These are phyloP conservation scores for Hibiscus trionum DNA, from an alignment of 345 rosid genomes.

Conservation along the genomic window DNA sequence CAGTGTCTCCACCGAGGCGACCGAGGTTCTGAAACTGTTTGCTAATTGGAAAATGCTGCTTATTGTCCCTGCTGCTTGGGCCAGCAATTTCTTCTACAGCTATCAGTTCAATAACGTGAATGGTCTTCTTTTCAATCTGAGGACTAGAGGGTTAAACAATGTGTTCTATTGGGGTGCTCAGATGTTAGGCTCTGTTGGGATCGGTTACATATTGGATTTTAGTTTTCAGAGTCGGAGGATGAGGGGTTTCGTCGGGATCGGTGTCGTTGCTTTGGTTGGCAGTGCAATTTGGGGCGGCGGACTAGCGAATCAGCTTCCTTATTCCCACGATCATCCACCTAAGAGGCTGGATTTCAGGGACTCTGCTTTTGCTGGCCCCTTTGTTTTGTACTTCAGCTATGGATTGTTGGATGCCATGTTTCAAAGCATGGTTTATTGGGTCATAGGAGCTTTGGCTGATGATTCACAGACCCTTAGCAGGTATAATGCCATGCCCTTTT, in stretches of 20 bases:
- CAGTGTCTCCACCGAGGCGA: slow-evolving; percentile 27
- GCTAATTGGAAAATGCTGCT: slow-evolving; percentile 63
- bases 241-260: slow-evolving; percentile 70
- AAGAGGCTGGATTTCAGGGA: slow-evolving; percentile 62
- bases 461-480: slow-evolving; percentile 86
- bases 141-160: slow-evolving; percentile 85
- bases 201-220: slow-evolving; percentile 75
- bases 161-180: slow-evolving; percentile 94
- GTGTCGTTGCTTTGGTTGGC: slow-evolving; percentile 48
- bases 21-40: slow-evolving; percentile 40
- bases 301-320: slow-evolving; percentile 54
- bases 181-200: slow-evolving; percentile 64
- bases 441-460: slow-evolving; percentile 83
- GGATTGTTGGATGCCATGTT: slow-evolving; percentile 89
- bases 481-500: slow-evolving; percentile 20
- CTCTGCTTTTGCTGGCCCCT: slow-evolving; percentile 62
- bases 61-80: slow-evolving; percentile 81
- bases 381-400: slow-evolving; percentile 62
- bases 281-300: slow-evolving; percentile 81
- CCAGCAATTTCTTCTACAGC: slow-evolving; percentile 77
- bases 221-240: slow-evolving; percentile 60
- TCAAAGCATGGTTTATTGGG: slow-evolving; percentile 87
- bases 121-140: slow-evolving; percentile 45
- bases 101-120: slow-evolving; percentile 85
- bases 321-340: slow-evolving; percentile 31